phyloP scores from a whole-genome alignment of 164 flowering plant genomes.

The Pachysandra terminalis region DNA sequence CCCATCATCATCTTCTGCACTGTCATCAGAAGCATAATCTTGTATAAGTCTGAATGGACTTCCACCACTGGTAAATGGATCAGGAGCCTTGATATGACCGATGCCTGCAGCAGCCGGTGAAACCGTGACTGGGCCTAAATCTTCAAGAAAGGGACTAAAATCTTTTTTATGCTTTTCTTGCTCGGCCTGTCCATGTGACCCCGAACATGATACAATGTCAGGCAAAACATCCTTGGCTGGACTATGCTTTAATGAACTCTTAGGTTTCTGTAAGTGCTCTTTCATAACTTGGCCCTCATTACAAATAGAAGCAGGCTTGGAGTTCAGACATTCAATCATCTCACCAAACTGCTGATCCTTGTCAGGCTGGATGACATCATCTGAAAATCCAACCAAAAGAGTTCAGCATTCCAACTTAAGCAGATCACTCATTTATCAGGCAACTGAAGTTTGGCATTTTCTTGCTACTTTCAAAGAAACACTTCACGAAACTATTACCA shows the following conservation, averaged over 20 bases:
- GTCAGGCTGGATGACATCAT: constrained; percentile 47
- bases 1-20: constrained; percentile 39
- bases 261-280: constrained; percentile 21
- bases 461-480: not conserved
- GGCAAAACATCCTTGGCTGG: constrained; percentile 3
- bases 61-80: constrained; percentile 21
- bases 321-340: constrained; percentile 15
- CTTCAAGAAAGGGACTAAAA: constrained; percentile 6
- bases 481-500: not conserved
- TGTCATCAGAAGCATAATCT: constrained; percentile 68
- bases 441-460: not conserved
- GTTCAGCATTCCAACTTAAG: constrained; percentile 1
- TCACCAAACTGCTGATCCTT: constrained; percentile 25
- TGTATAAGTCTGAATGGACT: constrained; percentile 59
- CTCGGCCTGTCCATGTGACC: constrained; percentile 13
- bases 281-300: constrained; percentile 18
- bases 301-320: constrained; percentile 5
- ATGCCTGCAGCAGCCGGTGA: constrained; percentile 19
- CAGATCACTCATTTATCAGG: not conserved
- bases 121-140: constrained; percentile 11
- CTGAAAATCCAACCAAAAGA: constrained; percentile 22
- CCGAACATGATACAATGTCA: constrained; percentile 15
- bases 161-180: constrained; percentile 22
- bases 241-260: constrained; percentile 11
- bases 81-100: constrained; percentile 18